These are phyloP conservation scores for Microbotryum intermedium DNA, from an alignment of 1,284 basidiomycete species.

Conservation along the genomic window DNA sequence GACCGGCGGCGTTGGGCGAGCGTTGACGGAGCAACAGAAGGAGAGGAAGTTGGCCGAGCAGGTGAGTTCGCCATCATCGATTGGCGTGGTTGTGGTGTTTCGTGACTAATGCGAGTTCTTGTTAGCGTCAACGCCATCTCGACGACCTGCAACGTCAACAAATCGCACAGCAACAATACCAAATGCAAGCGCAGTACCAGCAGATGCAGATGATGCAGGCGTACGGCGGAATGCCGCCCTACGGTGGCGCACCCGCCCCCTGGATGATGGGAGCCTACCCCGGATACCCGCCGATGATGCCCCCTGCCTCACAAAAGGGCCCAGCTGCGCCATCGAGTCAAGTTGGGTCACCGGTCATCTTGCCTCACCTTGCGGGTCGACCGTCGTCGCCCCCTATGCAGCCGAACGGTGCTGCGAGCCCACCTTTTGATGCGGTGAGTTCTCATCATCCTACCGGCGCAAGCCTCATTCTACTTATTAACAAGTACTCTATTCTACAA, in stretches of 20 bases:
- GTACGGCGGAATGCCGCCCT: conserved; percentile 33
- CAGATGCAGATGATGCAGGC: conserved; percentile 61
- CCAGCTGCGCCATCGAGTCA: no score
- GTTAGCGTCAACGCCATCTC: conserved; percentile 72
- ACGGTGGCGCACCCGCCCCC: conserved; percentile 9
- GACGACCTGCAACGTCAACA: conserved; percentile 84
- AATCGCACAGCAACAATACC: conserved; percentile 43
- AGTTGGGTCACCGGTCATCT: no score
- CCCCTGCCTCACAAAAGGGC: conserved; percentile 43
- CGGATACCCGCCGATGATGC: conserved; percentile 46
- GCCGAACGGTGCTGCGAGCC: no score
- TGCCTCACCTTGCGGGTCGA: no score
- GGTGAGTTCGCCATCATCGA: neutral
- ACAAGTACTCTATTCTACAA: no score
- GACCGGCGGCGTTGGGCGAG: conserved; percentile 87
- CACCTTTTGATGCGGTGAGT: no score
- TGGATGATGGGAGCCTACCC: conserved; percentile 39
- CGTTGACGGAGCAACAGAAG: conserved; percentile 86
- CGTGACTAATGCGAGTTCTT: conserved; percentile 1
- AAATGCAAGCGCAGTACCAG: conserved; percentile 19
- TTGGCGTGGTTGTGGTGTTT: neutral
- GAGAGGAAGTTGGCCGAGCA: conserved; percentile 66
- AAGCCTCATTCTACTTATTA: no score
- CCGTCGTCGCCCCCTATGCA: no score
- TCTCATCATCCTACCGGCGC: no score